phyloP scores from a whole-genome alignment of 1,284 basidiomycete species.

The Exobasidium rhododendri region DNA sequence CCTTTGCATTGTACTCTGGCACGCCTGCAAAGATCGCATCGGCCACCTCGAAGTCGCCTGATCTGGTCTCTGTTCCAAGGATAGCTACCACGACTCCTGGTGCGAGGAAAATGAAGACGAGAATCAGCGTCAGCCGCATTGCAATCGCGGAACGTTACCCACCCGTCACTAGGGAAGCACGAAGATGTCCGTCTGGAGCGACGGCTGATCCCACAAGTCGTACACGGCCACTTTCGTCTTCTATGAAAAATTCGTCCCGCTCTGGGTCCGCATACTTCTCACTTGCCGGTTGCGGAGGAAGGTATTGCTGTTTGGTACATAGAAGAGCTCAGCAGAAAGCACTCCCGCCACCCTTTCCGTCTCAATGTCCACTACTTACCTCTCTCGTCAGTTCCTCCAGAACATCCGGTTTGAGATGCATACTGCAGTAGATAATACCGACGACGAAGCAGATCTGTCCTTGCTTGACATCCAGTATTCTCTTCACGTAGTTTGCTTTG shows the following conservation, averaged over 20 bases:
- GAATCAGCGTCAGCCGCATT: neutral
- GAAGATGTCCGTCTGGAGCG: conserved; percentile 22
- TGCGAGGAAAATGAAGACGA: neutral
- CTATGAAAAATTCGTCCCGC: conserved; percentile 70
- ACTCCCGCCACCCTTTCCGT: too few species aligned
- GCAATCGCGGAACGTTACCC: conserved; percentile 54
- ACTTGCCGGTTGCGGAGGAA: conserved; percentile 68
- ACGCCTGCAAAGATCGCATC: conserved; percentile 58
- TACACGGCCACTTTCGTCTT: conserved; percentile 32
- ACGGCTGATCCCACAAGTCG: conserved; percentile 69
- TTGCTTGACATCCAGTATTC: conserved; percentile 83
- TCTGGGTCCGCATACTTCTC: conserved; percentile 61
- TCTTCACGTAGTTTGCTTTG: conserved; percentile 62
- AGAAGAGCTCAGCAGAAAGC: too few species aligned
- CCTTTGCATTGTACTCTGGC: conserved; percentile 2
- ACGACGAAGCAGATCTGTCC: conserved; percentile 82
- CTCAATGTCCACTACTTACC: conserved; percentile 58
- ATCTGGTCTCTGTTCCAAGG: conserved; percentile 80
- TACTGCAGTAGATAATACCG: conserved; percentile 94
- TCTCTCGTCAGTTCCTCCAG: conserved; percentile 89
- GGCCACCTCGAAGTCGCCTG: conserved; percentile 90
- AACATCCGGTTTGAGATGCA: conserved; percentile 96
- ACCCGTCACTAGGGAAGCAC: conserved; percentile 44
- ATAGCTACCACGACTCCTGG: conserved; percentile 72
- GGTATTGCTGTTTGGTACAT: conserved; percentile 67